These are phyloP conservation scores for Rhizopus microsporus DNA, from an alignment of 371 early-diverging fungal genomes.

Conservation along the genomic window DNA sequence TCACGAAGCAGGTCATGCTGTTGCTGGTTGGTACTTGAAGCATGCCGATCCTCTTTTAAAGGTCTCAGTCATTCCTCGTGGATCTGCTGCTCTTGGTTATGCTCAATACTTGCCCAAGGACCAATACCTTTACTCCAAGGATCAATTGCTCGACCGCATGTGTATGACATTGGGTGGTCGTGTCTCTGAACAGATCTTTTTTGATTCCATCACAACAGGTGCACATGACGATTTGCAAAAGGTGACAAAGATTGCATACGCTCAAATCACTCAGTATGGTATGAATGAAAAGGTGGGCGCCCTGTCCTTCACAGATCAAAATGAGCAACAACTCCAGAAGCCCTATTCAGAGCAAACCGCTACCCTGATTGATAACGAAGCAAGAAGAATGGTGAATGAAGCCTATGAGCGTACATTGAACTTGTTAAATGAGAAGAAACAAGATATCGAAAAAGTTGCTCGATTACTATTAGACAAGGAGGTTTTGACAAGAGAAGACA, in stretches of 20 bases:
- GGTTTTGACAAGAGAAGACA: constrained; percentile 93
- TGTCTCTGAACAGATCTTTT: constrained; percentile 94
- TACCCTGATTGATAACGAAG: constrained; percentile 93
- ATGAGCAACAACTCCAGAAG: constrained; percentile 84
- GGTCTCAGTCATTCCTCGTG: constrained; percentile 98
- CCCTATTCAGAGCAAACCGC: constrained; percentile 97
- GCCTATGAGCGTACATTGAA: constrained; percentile 83
- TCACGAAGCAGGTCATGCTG: constrained; percentile 99
- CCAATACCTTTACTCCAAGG: constrained; percentile 90
- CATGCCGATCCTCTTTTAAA: constrained; percentile 96
- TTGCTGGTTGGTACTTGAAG: constrained; percentile 97
- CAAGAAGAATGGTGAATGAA: constrained; percentile 74
- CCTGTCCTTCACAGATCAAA: constrained; percentile 78
- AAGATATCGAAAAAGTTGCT: constrained; percentile 93
- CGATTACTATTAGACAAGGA: constrained; percentile 92
- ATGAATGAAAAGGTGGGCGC: constrained; percentile 93
- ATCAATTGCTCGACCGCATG: constrained; percentile 95
- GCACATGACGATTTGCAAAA: constrained; percentile 95
- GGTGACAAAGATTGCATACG: constrained; percentile 97
- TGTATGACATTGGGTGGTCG: constrained; percentile 98
- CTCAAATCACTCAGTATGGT: constrained; percentile 91
- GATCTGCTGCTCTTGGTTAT: constrained; percentile 95
- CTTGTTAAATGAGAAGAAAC: constrained; percentile 81
- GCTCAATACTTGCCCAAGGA: constrained; percentile 99
- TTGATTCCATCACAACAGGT: constrained; percentile 87